Evolutionary conservation across 176 grass and related monocot species (phyloP).

Genomic region (Coix lacrymajobi): DNA sequence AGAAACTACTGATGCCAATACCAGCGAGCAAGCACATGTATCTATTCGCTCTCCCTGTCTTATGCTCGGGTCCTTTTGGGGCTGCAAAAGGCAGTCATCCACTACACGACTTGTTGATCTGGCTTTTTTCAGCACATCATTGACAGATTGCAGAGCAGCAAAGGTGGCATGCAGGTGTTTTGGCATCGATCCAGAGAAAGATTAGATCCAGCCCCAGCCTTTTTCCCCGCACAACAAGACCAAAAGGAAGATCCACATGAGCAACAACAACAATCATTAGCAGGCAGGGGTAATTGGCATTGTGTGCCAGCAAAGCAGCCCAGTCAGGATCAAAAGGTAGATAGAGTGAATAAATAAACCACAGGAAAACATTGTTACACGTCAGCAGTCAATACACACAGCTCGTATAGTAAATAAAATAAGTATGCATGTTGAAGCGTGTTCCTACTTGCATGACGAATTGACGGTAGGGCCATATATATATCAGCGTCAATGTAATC

Average conservation of each 20-base stretch:
- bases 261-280: slow-evolving; percentile 30
- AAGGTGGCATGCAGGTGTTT: slow-evolving; percentile 4
- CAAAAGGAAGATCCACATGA: slow-evolving; percentile 34
- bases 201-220: slow-evolving; percentile 12
- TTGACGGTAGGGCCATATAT: neutral
- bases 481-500: slow-evolving; percentile 18
- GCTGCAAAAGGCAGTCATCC: slow-evolving; percentile 31
- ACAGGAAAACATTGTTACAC: neutral
- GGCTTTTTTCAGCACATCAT: slow-evolving; percentile 32
- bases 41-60: neutral
- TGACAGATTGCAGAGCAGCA: slow-evolving; percentile 17
- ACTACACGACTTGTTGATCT: slow-evolving; percentile 24
- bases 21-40: neutral
- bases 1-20: neutral
- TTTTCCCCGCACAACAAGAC: neutral
- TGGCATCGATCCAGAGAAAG: slow-evolving; percentile 19
- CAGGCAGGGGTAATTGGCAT: slow-evolving; percentile 9
- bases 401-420: neutral
- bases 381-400: neutral
- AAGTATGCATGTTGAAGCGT: neutral
- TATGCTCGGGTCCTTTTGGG: neutral
- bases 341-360: too few relatives aligned
- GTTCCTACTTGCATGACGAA: neutral
- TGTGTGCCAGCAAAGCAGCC: neutral
- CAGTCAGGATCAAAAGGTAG: neutral